These are phyloP conservation scores for Mycena olivaceomarginata DNA, from an alignment of 768 basidiomycete species.

Conservation along the genomic window DNA sequence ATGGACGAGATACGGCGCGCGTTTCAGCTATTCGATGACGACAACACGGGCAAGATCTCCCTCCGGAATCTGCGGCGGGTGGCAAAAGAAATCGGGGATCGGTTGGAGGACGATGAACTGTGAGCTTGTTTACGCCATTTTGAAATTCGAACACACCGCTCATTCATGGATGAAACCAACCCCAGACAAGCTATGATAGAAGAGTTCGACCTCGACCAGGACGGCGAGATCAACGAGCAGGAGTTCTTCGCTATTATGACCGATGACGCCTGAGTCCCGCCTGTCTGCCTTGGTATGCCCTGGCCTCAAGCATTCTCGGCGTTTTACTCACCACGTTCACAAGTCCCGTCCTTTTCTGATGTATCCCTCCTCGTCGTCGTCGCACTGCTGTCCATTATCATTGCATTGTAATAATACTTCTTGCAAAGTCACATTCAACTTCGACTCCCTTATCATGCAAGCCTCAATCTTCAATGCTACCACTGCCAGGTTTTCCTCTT, in stretches of 20 bases:
- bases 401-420: slow-evolving; percentile 41
- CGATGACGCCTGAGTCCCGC: slow-evolving; percentile 80
- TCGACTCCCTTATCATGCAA: too few relatives aligned
- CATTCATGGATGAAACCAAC: slow-evolving; percentile 6
- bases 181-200: slow-evolving; percentile 99
- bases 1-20: slow-evolving; percentile 97
- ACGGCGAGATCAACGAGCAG: slow-evolving; percentile 97
- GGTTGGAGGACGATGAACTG: slow-evolving; percentile 97
- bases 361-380: slow-evolving; percentile 14
- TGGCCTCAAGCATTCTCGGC: not conserved
- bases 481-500: too few relatives aligned
- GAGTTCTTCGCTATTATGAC: slow-evolving; percentile 99
- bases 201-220: slow-evolving; percentile 99
- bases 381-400: slow-evolving; percentile 36
- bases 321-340: slow-evolving; percentile 25
- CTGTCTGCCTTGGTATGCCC: slow-evolving; percentile 5
- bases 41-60: slow-evolving; percentile 95
- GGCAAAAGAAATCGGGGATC: slow-evolving; percentile 97
- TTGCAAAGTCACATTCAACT: slow-evolving; percentile 27
- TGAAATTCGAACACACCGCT: not conserved
- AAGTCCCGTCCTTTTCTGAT: slow-evolving; percentile 19
- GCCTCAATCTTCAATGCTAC: too few relatives aligned
- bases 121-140: slow-evolving; percentile 61
- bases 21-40: slow-evolving; percentile 97
- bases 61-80: slow-evolving; percentile 94